Percentiles rank a stretch among this genome's conserved stretches.
These are phyloP conservation scores for Penicillium egyptiacum DNA, from an alignment of 495 filamentous ascomycete species.

Conservation along the genomic window DNA sequence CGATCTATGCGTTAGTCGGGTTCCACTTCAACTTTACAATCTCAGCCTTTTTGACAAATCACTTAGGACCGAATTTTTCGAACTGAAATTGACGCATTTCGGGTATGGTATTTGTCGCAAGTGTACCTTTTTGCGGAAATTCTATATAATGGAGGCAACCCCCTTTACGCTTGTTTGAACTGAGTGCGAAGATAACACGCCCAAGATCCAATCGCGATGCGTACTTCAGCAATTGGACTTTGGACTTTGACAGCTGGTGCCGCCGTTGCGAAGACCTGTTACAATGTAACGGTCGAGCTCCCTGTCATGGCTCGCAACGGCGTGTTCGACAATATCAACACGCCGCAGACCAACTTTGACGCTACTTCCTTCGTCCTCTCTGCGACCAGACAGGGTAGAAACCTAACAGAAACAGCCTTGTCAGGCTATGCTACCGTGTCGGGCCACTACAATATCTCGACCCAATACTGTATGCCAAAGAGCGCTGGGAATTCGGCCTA, in stretches of 20 bases:
- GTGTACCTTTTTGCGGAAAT: not conserved
- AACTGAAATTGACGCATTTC: not conserved
- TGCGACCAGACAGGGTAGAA: slow-evolving; percentile 34
- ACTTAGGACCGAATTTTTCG: slow-evolving; percentile 4
- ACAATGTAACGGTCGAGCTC: slow-evolving; percentile 39
- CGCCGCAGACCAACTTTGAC: slow-evolving; percentile 37
- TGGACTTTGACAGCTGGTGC: slow-evolving; percentile 6
- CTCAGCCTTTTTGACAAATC: slow-evolving; percentile 9
- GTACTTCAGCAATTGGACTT: slow-evolving; percentile 9
- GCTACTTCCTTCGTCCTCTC: slow-evolving; percentile 39
- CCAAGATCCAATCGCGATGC: slow-evolving; percentile 6
- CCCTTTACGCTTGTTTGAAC: not conserved
- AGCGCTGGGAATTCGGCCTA: not conserved
- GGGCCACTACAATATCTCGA: slow-evolving; percentile 36
- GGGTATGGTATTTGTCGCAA: not conserved
- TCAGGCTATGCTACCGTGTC: slow-evolving; percentile 29
- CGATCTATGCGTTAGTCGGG: slow-evolving; percentile 8
- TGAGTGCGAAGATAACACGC: not conserved
- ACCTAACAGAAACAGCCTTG: slow-evolving; percentile 34
- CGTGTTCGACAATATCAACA: slow-evolving; percentile 34
- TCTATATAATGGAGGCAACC: slow-evolving; percentile 4
- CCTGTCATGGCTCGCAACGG: slow-evolving; percentile 36
- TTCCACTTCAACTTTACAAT: slow-evolving; percentile 2
- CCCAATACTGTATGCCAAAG: slow-evolving; percentile 37
- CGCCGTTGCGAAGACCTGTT: slow-evolving; percentile 34